Conservation (phyloP, 805 yeast genomes). For the Citeromyces nyonsensis region DNA sequence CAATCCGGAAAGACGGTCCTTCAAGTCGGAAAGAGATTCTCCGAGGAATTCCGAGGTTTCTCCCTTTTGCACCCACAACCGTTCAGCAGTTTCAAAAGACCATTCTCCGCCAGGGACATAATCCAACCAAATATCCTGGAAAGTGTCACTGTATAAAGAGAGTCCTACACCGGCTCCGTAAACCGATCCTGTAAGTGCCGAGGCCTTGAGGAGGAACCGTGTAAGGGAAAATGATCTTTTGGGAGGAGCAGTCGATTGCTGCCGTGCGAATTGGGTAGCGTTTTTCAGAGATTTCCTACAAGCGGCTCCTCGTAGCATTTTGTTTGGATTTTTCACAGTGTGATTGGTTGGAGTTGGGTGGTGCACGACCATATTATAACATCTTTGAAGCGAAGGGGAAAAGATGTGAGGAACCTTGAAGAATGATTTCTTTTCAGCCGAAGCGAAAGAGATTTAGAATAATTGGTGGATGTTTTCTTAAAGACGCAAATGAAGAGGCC, state of each 20-base stretch:
- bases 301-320: too few species aligned
- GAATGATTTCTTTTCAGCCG: too few species aligned
- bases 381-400: too few species aligned
- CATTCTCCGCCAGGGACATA: conserved; percentile 50
- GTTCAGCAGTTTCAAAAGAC: conserved; percentile 33
- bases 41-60: too few species aligned
- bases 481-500: too few species aligned
- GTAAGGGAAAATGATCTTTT: conserved; percentile 10
- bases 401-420: too few species aligned
- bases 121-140: conserved; percentile 47
- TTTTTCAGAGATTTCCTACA: not conserved
- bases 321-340: too few species aligned
- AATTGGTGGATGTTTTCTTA: too few species aligned
- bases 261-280: conserved; percentile 5
- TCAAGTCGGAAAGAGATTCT: conserved; percentile 17
- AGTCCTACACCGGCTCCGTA: conserved; percentile 49
- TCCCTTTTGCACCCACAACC: conserved; percentile 10
- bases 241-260: conserved; percentile 7
- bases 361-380: too few species aligned
- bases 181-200: conserved; percentile 12
- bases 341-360: too few species aligned
- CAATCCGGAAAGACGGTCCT: conserved; percentile 19
- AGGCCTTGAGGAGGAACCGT: conserved; percentile 11
- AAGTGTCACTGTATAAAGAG: conserved; percentile 37
- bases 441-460: too few species aligned